phyloP scores from a whole-genome alignment of 1,139 yeast genomes.

The Hemisphaericaspora lyxosophila region DNA sequence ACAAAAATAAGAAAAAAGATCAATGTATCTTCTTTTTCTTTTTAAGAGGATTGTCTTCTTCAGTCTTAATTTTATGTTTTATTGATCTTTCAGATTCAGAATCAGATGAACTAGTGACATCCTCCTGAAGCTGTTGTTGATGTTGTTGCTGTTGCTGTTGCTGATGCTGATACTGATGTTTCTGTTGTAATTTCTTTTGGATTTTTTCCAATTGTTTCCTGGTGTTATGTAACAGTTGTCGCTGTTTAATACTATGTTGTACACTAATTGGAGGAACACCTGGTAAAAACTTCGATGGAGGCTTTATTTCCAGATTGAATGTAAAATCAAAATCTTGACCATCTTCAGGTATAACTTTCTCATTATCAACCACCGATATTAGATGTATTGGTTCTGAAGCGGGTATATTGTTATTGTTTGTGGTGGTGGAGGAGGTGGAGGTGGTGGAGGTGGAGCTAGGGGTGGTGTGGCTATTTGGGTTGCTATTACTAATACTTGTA shows the following conservation, averaged over 20 bases:
- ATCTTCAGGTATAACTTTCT: conserved; percentile 1
- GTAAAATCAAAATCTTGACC: conserved; percentile 37
- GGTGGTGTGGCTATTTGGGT: too few species aligned
- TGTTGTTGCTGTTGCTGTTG: not conserved
- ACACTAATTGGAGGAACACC: conserved; percentile 50
- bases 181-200: conserved; percentile 9
- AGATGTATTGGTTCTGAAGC: not conserved
- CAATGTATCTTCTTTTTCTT: conserved; percentile 10
- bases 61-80: not conserved
- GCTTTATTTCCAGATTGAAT: conserved; percentile 28
- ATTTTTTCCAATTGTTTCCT: conserved; percentile 6
- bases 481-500: too few species aligned
- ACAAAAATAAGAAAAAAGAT: not conserved
- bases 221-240: conserved; percentile 6
- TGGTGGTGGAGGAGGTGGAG: not conserved
- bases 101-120: not conserved
- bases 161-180: conserved; percentile 2
- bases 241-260: conserved; percentile 22
- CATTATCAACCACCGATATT: too few species aligned
- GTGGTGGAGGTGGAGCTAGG: not conserved
- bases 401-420: not conserved
- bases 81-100: not conserved
- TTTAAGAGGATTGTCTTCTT: conserved; percentile 9
- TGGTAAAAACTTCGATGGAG: conserved; percentile 43
- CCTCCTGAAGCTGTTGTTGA: not conserved